These are phyloP conservation scores for Claviceps arundinis DNA, from an alignment of 2,329 filamentous ascomycete genomes.

Conservation along the genomic window DNA sequence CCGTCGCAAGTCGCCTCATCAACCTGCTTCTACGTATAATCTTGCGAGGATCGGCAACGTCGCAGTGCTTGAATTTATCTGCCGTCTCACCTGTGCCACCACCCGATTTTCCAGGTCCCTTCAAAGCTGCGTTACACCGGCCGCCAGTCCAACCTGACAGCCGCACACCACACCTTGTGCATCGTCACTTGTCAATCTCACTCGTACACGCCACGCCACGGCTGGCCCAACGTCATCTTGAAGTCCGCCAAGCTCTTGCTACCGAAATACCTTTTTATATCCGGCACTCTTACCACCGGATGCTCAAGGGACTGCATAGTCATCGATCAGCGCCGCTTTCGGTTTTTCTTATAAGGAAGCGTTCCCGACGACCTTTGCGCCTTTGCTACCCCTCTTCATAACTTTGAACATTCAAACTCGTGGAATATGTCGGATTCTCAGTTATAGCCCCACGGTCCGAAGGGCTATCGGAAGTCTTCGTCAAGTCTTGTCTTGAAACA, in stretches of 20 bases:
- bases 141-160: neutral
- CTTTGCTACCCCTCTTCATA: neutral
- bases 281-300: neutral
- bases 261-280: neutral
- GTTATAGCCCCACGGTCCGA: slow-evolving; percentile 26
- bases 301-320: neutral
- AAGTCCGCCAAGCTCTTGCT: slow-evolving; percentile 11
- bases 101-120: neutral
- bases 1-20: neutral
- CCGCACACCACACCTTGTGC: neutral
- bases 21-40: neutral
- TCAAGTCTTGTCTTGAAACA: slow-evolving; percentile 7
- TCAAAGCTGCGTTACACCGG: slow-evolving; percentile 1
- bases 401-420: neutral
- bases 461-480: slow-evolving; percentile 18
- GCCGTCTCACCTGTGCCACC: slow-evolving; percentile 3
- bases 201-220: slow-evolving; percentile 9
- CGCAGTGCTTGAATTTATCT: slow-evolving; percentile 3
- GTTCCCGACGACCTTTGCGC: neutral
- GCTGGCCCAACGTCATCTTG: slow-evolving; percentile 11
- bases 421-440: slow-evolving; percentile 19
- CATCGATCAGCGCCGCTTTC: neutral
- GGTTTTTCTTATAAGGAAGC: neutral
- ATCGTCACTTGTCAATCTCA: neutral
- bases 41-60: slow-evolving; percentile 5